A percentile compares a stretch with the other conserved stretches of the same genome.
These are phyloP conservation scores for Chlorella sp. DNA, from an alignment of 139 green algal species.

Conservation along the genomic window DNA sequence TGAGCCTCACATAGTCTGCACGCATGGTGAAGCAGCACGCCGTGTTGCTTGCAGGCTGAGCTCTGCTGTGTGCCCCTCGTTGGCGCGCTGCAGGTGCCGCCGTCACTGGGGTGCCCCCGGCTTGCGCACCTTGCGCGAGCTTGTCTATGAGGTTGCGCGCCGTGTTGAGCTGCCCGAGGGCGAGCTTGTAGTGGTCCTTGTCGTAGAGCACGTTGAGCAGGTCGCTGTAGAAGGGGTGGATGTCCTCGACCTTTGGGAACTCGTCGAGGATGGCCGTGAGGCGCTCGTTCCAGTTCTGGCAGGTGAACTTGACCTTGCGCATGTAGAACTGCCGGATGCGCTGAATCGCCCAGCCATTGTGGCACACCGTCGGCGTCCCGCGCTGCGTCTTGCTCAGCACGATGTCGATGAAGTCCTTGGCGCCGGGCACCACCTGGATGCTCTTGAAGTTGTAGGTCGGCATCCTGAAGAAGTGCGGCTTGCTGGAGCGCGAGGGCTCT, in stretches of 20 bases:
- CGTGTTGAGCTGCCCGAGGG: conserved; percentile 93
- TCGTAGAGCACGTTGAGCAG: conserved; percentile 99
- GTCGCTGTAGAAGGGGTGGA: conserved; percentile 98
- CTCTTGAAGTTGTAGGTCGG: conserved; percentile 93
- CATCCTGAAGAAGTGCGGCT: too few relatives aligned
- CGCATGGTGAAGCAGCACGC: background rate
- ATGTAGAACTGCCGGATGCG: conserved; percentile 99
- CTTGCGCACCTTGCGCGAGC: conserved; percentile 70
- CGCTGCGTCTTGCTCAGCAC: conserved; percentile 95
- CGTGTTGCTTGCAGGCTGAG: too few relatives aligned
- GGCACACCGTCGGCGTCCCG: conserved; percentile 95
- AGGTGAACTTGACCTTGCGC: conserved; percentile 96
- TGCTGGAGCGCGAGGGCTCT: too few relatives aligned
- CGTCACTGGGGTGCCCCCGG: background rate
- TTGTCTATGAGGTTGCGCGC: conserved; percentile 91
- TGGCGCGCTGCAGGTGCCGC: too few relatives aligned
- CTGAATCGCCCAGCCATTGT: conserved; percentile 93
- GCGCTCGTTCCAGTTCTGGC: conserved; percentile 91
- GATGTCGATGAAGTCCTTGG: conserved; percentile 97
- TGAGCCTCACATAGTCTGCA: conserved; percentile 93
- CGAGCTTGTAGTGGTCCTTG: conserved; percentile 99
- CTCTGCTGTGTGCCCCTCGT: too few relatives aligned
- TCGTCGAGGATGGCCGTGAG: conserved; percentile 91
- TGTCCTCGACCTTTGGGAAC: conserved; percentile 97
- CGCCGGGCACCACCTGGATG: conserved; percentile 85